Evolutionary conservation across 352 stramenopile genomes (phyloP).

Genomic region (Phytophthora melonis): DNA sequence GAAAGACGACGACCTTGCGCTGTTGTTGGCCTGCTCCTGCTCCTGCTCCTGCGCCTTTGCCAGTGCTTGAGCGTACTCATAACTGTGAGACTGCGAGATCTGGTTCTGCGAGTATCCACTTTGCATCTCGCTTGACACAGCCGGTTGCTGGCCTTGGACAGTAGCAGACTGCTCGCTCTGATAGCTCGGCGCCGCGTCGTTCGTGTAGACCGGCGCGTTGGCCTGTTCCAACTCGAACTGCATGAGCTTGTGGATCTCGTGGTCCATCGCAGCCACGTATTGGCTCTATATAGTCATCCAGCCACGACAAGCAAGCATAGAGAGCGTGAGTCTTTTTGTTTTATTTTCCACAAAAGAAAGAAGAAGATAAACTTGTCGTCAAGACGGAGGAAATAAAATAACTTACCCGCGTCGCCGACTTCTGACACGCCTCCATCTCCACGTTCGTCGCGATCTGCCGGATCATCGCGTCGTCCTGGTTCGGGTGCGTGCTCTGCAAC

Average conservation of each 20-base stretch:
- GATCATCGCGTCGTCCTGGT: slow-evolving; percentile 60
- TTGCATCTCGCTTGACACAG: slow-evolving; percentile 24
- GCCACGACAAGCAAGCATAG: slow-evolving; percentile 6
- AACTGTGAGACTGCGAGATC: slow-evolving; percentile 37
- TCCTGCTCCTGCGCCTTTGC: slow-evolving; percentile 36
- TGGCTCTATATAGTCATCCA: slow-evolving; percentile 47
- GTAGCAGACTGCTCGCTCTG: slow-evolving; percentile 12
- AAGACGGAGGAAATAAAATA: neutral
- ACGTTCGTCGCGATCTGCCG: slow-evolving; percentile 69
- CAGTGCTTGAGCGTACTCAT: slow-evolving; percentile 46
- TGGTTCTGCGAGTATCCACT: slow-evolving; percentile 30
- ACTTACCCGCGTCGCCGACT: slow-evolving; percentile 49
- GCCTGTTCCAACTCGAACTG: slow-evolving; percentile 50
- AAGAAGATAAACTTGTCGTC: neutral
- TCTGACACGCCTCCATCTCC: slow-evolving; percentile 75
- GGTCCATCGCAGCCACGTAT: slow-evolving; percentile 64
- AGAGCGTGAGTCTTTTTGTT: slow-evolving; percentile 5
- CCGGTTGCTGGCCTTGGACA: slow-evolving; percentile 14
- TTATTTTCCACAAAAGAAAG: slow-evolving; percentile 22
- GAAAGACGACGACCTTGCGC: slow-evolving; percentile 17
- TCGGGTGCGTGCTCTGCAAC: slow-evolving; percentile 63
- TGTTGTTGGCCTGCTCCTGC: slow-evolving; percentile 14
- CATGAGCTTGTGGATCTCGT: slow-evolving; percentile 74
- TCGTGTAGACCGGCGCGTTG: slow-evolving; percentile 21
- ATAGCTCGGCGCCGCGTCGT: slow-evolving; percentile 23